Conservation (phyloP, 129 eudicot genomes). For the Pittosporum tobira region DNA sequence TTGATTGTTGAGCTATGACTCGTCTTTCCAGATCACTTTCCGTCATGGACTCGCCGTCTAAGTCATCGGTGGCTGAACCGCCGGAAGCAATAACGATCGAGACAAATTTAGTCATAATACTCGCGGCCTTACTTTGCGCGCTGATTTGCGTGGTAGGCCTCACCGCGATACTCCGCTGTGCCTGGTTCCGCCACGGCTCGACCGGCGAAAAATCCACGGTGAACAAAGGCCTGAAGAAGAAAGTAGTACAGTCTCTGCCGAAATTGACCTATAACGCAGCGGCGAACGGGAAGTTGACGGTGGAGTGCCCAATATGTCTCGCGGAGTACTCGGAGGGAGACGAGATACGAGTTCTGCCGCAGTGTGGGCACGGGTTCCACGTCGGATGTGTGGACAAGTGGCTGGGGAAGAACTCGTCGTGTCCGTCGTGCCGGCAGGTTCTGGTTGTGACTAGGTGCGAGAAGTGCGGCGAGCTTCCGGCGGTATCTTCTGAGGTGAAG, state of each 20-base stretch:
- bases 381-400: slow-evolving; percentile 64
- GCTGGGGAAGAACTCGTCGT: slow-evolving; percentile 74
- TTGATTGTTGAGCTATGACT: no score
- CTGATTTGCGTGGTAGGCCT: slow-evolving; percentile 59
- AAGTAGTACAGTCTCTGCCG: slow-evolving; percentile 41
- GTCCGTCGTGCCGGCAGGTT: slow-evolving; percentile 77
- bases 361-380: slow-evolving; percentile 79
- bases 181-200: slow-evolving; percentile 49
- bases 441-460: slow-evolving; percentile 42
- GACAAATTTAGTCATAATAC: slow-evolving; percentile 62
- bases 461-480: slow-evolving; percentile 60
- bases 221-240: slow-evolving; percentile 54
- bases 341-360: slow-evolving; percentile 70
- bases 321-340: slow-evolving; percentile 68
- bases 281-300: not conserved
- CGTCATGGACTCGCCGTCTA: slow-evolving; percentile 13
- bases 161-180: slow-evolving; percentile 53
- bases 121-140: slow-evolving; percentile 70
- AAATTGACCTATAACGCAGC: slow-evolving; percentile 24
- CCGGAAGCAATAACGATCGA: slow-evolving; percentile 35
- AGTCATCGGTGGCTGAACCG: slow-evolving; percentile 28
- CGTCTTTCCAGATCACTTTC: slow-evolving; percentile 31
- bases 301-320: slow-evolving; percentile 78
- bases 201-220: slow-evolving; percentile 15
- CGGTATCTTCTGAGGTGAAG: slow-evolving; percentile 4